These are phyloP conservation scores for Diaporthe humulicola DNA, from an alignment of 2,329 filamentous ascomycete species.

Conservation along the genomic window DNA sequence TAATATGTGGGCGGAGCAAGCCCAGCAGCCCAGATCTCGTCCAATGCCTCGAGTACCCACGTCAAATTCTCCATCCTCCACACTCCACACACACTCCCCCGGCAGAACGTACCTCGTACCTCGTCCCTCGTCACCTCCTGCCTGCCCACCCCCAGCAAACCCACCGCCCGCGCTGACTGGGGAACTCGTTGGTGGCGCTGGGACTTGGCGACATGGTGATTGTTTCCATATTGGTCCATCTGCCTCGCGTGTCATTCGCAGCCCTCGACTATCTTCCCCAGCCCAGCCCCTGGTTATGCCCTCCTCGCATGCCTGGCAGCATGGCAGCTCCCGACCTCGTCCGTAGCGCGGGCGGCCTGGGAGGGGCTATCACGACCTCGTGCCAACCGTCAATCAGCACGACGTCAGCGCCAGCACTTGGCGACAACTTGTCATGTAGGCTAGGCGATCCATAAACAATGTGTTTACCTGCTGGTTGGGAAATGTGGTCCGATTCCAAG, in stretches of 20 bases:
- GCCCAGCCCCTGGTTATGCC: conserved; percentile 1
- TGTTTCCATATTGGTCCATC: conserved; percentile 16
- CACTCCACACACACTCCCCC: no score
- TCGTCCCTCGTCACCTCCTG: background rate
- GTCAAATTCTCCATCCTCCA: background rate
- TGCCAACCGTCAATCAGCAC: conserved; percentile 22
- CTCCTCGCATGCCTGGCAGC: background rate
- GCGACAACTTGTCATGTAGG: conserved; percentile 18
- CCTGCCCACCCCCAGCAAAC: background rate
- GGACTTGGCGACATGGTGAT: conserved; percentile 12
- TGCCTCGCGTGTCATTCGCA: background rate
- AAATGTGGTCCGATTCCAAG: conserved; percentile 29
- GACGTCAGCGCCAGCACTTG: conserved; percentile 30
- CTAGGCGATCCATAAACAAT: conserved; percentile 22
- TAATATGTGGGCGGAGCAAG: background rate
- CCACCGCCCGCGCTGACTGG: background rate
- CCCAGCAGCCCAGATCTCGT: conserved; percentile 1
- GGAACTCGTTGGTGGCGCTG: conserved; percentile 16
- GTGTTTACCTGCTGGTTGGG: background rate
- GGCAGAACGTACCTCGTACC: no score
- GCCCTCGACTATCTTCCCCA: conserved; percentile 5
- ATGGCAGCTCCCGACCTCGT: background rate
- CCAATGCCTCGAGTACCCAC: conserved; percentile 19
- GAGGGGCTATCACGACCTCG: conserved; percentile 18
- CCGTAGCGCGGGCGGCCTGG: background rate